Percentiles rank a stretch among this genome's conserved stretches.
These are phyloP conservation scores for Rhynchosporium graminicola DNA, from an alignment of 2,329 filamentous ascomycete species.

Conservation along the genomic window DNA sequence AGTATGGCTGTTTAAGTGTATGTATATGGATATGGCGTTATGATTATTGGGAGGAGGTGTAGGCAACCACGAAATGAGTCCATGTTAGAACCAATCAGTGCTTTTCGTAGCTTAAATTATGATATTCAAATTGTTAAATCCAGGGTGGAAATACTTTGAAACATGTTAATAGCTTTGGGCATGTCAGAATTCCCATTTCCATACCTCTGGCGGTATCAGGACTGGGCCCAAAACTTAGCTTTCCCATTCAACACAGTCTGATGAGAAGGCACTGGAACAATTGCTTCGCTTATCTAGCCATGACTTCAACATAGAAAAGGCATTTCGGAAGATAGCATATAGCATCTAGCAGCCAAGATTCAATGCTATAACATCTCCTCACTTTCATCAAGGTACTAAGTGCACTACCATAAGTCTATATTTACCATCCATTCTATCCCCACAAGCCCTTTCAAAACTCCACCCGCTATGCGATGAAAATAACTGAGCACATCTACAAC, in stretches of 20 bases:
- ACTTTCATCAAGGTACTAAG: constrained; percentile 18
- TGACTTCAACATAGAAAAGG: no score
- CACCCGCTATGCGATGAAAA: constrained; percentile 35
- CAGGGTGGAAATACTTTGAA: neutral
- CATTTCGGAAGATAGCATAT: neutral
- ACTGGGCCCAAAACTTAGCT: no score
- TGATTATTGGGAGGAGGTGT: neutral
- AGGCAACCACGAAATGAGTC: neutral
- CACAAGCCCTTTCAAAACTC: constrained; percentile 33
- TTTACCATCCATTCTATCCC: neutral
- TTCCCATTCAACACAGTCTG: no score
- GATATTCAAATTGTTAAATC: neutral
- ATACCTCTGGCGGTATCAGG: no score
- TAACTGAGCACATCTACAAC: constrained; percentile 31
- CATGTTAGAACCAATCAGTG: neutral
- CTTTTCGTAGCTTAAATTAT: neutral
- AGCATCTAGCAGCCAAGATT: neutral
- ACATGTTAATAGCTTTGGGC: no score
- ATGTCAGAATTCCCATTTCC: no score
- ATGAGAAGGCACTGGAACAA: no score
- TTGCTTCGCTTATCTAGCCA: no score
- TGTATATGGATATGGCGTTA: neutral
- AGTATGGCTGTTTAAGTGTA: neutral
- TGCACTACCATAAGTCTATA: constrained; percentile 11
- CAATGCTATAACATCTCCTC: neutral